Conservation (phyloP, 164 flowering plant species). For the Piper longum region DNA sequence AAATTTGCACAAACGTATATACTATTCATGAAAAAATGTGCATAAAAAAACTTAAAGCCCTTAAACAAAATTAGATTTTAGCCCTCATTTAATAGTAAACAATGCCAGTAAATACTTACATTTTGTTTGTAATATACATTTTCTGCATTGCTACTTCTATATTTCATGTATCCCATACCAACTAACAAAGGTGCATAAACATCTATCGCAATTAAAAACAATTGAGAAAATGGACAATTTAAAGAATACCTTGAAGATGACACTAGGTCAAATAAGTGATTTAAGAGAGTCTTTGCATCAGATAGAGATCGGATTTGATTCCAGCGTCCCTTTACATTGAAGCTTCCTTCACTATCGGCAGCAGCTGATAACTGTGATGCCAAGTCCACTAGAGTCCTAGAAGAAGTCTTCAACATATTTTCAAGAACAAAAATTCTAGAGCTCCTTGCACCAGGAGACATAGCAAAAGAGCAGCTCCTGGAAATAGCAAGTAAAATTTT, state of each 20-base stretch:
- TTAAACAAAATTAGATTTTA: too few species aligned
- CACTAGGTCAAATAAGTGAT: constrained; percentile 61
- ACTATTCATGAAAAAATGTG: too few species aligned
- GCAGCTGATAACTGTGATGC: constrained; percentile 97
- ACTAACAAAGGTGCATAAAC: too few species aligned
- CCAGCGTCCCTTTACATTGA: constrained; percentile 93
- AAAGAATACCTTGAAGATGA: constrained; percentile 68
- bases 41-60: too few species aligned
- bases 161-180: too few species aligned
- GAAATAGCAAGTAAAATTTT: neutral
- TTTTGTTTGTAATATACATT: too few species aligned
- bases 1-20: too few species aligned
- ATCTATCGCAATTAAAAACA: too few species aligned
- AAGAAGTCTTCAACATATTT: constrained; percentile 86
- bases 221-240: too few species aligned
- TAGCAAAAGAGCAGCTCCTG: constrained; percentile 36
- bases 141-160: too few species aligned
- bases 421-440: constrained; percentile 93
- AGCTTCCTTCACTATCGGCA: constrained; percentile 78
- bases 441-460: constrained; percentile 98
- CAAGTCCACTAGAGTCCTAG: constrained; percentile 82
- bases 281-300: constrained; percentile 90
- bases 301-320: constrained; percentile 82
- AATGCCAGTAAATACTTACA: too few species aligned
- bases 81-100: too few species aligned